Conservation (phyloP, 2,329 filamentous ascomycete species). For the Colletotrichum aenigma region DNA sequence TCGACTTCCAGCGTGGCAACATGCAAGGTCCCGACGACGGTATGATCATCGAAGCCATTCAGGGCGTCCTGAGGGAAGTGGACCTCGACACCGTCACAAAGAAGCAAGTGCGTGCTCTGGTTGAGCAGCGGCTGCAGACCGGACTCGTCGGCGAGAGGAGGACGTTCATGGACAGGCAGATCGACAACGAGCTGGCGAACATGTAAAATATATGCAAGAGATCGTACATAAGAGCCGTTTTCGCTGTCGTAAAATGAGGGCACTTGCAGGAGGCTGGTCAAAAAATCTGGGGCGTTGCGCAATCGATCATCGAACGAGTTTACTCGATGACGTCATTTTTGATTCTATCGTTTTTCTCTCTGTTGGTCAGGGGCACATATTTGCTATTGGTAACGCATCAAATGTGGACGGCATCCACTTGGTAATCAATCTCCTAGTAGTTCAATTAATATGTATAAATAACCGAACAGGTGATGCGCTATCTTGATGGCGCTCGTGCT, state of each 20-base stretch:
- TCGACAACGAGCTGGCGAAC: constrained; percentile 90
- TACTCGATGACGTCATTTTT: background rate
- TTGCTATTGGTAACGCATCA: background rate
- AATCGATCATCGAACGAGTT: background rate
- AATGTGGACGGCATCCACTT: constrained; percentile 3
- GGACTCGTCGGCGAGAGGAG: constrained; percentile 86
- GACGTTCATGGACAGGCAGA: constrained; percentile 89
- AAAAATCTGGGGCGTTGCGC: constrained; percentile 15
- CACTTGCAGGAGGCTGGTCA: background rate
- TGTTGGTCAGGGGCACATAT: background rate
- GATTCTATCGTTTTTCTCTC: background rate
- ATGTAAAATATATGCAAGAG: constrained; percentile 63
- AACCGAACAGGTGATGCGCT: background rate
- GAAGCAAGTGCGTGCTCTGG: constrained; percentile 91
- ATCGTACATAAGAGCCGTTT: constrained; percentile 14
- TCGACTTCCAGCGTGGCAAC: constrained; percentile 64
- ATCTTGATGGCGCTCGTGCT: background rate
- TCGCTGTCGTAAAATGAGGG: constrained; percentile 3
- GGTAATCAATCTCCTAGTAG: constrained; percentile 16
- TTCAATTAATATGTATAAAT: background rate
- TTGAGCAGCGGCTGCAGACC: constrained; percentile 91
- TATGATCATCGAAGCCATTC: constrained; percentile 84
- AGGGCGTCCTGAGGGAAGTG: constrained; percentile 81
- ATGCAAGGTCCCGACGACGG: constrained; percentile 74
- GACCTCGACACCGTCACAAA: constrained; percentile 98